Evolutionary conservation across 768 basidiomycete genomes (phyloP).

Genomic region (Leccinum subtestaceum): DNA sequence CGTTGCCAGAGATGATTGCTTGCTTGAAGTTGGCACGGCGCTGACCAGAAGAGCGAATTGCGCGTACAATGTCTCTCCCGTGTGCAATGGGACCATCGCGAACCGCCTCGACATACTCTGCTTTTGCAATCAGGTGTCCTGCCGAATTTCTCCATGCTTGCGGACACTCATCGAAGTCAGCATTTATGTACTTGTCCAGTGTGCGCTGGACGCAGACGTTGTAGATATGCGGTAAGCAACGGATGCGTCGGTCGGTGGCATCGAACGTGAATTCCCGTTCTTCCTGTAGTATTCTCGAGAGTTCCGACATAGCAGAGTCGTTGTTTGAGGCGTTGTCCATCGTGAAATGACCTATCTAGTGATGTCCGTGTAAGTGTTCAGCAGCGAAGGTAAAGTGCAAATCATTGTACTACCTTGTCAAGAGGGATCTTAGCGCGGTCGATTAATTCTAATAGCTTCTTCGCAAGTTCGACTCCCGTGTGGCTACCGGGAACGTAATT

Average conservation of each 20-base stretch:
- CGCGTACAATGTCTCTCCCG: neutral
- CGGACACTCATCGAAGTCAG: neutral
- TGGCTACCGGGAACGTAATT: slow-evolving; percentile 13
- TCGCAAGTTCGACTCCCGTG: slow-evolving; percentile 3
- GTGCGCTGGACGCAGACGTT: slow-evolving; percentile 12
- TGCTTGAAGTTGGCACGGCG: too few species aligned
- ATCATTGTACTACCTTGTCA: neutral
- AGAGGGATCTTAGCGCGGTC: slow-evolving; percentile 6
- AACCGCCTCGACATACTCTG: neutral
- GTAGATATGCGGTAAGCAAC: slow-evolving; percentile 22
- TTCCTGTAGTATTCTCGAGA: neutral
- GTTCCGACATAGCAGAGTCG: slow-evolving; percentile 4
- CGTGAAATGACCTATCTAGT: slow-evolving; percentile 6
- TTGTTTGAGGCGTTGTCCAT: slow-evolving; percentile 5
- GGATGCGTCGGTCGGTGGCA: neutral
- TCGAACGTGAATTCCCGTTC: neutral
- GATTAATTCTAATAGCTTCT: neutral
- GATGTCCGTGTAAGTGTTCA: neutral
- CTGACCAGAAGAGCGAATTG: neutral
- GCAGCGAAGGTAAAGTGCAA: slow-evolving; percentile 7
- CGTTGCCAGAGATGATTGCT: too few species aligned
- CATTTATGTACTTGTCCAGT: slow-evolving; percentile 2
- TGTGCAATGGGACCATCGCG: neutral
- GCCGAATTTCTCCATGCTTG: neutral
- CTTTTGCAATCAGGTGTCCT: neutral